Evolutionary conservation across 371 early-diverging fungal species (phyloP), one percentile per base, ranked within the genome.

Genomic region (Saksenaea oblongispora): DNA sequence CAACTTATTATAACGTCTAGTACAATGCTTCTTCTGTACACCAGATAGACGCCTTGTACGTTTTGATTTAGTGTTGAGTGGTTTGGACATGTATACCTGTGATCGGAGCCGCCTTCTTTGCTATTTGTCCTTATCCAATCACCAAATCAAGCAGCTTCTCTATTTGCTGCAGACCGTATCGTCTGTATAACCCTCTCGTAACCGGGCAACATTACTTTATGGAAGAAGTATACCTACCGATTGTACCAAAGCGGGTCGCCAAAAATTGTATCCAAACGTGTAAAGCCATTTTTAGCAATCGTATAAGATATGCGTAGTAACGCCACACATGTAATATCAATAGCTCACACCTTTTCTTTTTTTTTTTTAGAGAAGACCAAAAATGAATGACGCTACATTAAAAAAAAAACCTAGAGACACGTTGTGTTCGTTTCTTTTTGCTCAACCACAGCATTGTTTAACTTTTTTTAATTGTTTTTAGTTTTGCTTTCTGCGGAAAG

Each of bases 401-500:
- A 26, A 28, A 31, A 56, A 31, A 56, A 51, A 51, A 54, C 31
- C 39, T 39, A 39, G 39, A n/a, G 39, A 39, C 39, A n/a, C 39
- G 10, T 39, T 39, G 31, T 31, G 31, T 31, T 39, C n/a, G 11
- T 11, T 39, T 39, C 39, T 39, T 39, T 39, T 39, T 39, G 39
- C 39, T 39, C 39, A 39, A 39, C 39, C 39, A 39, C 39, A 39
- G 39, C 39, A 39, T 31, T 39, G 39, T 39, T 39, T 14, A 39
- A 39, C 39, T 39, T 39, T 66, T 70, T 27, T 66, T 70, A 42
- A 66, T 31, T 36, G 24, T 54, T 15, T 71, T 78, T 78, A 81
- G 74, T 76, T 76, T 70, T 70, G 65, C 82, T 81, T 81, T 68
- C 72, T 78, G 72, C 82, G 82, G 82, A 81, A 81, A 73, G 82